Evolutionary conservation across 768 basidiomycete genomes (phyloP), one percentile per base, ranked within the genome.

Genomic region (Hygrophoropsis aurantiaca): DNA sequence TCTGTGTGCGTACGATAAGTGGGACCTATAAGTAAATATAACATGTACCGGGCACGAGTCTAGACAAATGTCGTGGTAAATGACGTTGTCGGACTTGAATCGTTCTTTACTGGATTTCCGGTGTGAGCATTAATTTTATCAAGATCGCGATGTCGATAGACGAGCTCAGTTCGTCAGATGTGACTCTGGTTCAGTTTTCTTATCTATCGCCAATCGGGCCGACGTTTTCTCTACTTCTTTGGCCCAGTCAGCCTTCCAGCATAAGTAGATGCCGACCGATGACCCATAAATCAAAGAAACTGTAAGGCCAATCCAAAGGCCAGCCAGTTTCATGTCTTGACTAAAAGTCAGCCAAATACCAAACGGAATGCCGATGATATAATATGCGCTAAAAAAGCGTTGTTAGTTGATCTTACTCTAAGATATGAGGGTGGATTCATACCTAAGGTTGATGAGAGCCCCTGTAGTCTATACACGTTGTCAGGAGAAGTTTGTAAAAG

Each of bases 221-320:
- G 61, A 63, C 2, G 81, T 85, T 59, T 84, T 88, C 53, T 72
- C 57, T 10, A 87, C 84, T 64, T 92, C 85, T 38, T 62, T 62
- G 7, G 80, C 58, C 89, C 89, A 92, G 63, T 92, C 79, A 6
- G 86, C 79, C 33, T 66, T 57, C 8, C 87, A 8, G 47, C 74
- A 81, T 6, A 90, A 55, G 55, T 72, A 73, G 1, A 77, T 73
- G 3, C 80, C 80, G 9, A 80, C 57, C 6, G 74, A 61, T 0
- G 82, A 68, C 42, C 73, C 74, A 58, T 81, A 86, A 30, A 85
- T 66, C 15, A 88, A 71, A 3, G 84, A 80, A 11, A 84, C 59
- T 0, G 85, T 87, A n/a, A 94, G 70, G 15, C 93, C 93, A 41
- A 85, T 74, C 94, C 93, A 97, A 5, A 97, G 71, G 0, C 94